phyloP scores from a whole-genome alignment of 1,284 basidiomycete genomes.

The Moesziomyces sp. region DNA sequence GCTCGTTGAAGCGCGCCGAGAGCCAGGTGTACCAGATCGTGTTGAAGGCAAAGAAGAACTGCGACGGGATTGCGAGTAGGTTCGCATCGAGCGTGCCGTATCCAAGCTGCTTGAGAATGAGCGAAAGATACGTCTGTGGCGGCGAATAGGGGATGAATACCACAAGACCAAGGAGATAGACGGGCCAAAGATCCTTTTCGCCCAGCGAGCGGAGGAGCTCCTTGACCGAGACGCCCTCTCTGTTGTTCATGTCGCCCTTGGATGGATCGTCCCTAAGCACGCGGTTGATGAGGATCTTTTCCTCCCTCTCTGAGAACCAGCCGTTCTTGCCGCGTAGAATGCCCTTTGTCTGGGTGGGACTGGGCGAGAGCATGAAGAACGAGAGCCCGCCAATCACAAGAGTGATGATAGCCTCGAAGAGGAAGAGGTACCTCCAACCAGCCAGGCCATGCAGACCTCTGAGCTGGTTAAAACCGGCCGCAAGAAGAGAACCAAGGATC shows the following conservation, averaged over 20 bases:
- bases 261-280: constrained; percentile 77
- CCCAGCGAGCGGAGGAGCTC: constrained; percentile 69
- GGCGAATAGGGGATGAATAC: constrained; percentile 34
- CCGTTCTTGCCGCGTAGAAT: constrained; percentile 66
- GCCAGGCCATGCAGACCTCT: constrained; percentile 35
- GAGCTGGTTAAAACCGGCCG: constrained; percentile 45
- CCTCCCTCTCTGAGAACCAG: constrained; percentile 75
- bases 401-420: constrained; percentile 38
- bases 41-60: constrained; percentile 47
- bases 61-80: constrained; percentile 52
- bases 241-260: constrained; percentile 81
- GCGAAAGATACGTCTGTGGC: constrained; percentile 31
- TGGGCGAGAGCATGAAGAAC: constrained; percentile 38
- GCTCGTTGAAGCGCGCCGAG: constrained; percentile 27
- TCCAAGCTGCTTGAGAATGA: constrained; percentile 47
- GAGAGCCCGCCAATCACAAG: constrained; percentile 27
- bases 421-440: constrained; percentile 53
- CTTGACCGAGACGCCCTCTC: constrained; percentile 71
- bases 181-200: constrained; percentile 78
- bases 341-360: constrained; percentile 38
- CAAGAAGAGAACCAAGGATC: constrained; percentile 43
- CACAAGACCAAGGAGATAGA: constrained; percentile 73
- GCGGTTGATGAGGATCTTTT: constrained; percentile 73
- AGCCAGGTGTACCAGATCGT: constrained; percentile 36
- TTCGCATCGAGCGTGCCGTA: constrained; percentile 50